phyloP scores from a whole-genome alignment of 2,329 filamentous ascomycete species.

The Botrytis paeoniae region DNA sequence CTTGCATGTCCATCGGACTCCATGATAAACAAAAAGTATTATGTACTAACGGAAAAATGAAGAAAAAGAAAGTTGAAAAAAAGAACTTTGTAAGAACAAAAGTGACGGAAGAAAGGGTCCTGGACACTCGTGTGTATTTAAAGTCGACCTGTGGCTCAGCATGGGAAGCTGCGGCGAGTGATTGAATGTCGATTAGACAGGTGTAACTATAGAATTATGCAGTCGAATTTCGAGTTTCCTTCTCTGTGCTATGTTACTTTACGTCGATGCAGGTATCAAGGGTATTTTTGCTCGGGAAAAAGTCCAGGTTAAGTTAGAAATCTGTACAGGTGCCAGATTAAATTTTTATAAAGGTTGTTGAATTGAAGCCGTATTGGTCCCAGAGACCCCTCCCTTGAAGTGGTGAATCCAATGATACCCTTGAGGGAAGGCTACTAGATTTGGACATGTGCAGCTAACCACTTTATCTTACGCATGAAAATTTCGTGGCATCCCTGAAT shows the following conservation, averaged over 20 bases:
- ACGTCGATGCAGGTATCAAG: conserved; percentile 12
- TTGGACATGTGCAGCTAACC: not conserved
- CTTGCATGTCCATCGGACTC: conserved; percentile 8
- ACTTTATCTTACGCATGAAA: not conserved
- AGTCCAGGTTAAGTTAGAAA: not conserved
- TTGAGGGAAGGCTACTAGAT: not conserved
- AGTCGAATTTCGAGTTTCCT: conserved; percentile 3
- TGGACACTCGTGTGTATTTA: not conserved
- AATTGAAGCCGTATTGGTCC: not conserved
- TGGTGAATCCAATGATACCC: not conserved
- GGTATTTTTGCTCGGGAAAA: not conserved
- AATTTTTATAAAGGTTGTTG: not conserved
- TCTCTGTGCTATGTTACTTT: conserved; percentile 16
- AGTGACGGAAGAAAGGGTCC: not conserved
- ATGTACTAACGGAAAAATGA: not conserved
- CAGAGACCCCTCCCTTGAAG: not conserved
- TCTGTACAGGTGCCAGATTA: not conserved
- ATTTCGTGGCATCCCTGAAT: conserved; percentile 8
- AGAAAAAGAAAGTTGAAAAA: not conserved
- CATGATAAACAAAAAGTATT: conserved; percentile 8
- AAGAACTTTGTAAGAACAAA: not conserved
- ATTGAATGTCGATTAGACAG: not conserved
- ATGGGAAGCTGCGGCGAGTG: conserved; percentile 1
- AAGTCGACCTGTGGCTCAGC: not conserved
- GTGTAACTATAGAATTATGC: not conserved